phyloP scores from a whole-genome alignment of 345 rosid genomes.

The Eucalyptus curtisii region DNA sequence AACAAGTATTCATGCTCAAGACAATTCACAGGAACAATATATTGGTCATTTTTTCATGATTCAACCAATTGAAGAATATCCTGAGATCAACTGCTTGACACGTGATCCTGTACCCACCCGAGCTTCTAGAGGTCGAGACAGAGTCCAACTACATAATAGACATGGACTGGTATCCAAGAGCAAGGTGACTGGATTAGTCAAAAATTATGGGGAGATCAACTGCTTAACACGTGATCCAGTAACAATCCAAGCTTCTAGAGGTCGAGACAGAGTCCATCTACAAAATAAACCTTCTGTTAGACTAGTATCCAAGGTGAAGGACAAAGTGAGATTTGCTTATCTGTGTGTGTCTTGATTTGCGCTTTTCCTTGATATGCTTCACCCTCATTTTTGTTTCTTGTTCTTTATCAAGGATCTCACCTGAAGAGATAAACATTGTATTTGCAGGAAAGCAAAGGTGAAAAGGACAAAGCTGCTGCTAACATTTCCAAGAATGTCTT shows the following conservation, averaged over 20 bases:
- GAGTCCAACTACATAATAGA: background rate
- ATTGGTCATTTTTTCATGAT: accelerated
- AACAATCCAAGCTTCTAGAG: background rate
- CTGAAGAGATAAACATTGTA: background rate
- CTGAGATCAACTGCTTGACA: background rate
- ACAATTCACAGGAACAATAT: background rate
- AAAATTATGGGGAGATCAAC: background rate
- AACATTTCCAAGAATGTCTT: background rate
- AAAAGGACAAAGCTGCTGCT: background rate
- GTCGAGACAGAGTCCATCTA: background rate
- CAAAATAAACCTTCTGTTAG: background rate
- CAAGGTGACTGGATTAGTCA: background rate
- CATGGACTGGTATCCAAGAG: background rate
- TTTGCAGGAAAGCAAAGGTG: background rate
- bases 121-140: background rate
- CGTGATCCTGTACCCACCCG: background rate
- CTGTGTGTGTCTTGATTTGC: background rate
- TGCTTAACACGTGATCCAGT: background rate
- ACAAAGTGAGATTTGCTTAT: background rate
- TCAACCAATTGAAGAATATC: background rate
- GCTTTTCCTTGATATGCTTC: background rate
- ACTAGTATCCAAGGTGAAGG: background rate
- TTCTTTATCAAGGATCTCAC: background rate
- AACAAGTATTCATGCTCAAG: background rate
- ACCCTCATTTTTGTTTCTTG: background rate